A percentile compares a stretch with the other conserved stretches of the same genome.
phyloP scores from a whole-genome alignment of 495 filamentous ascomycete genomes.

The Opeltia flavorubescens region DNA sequence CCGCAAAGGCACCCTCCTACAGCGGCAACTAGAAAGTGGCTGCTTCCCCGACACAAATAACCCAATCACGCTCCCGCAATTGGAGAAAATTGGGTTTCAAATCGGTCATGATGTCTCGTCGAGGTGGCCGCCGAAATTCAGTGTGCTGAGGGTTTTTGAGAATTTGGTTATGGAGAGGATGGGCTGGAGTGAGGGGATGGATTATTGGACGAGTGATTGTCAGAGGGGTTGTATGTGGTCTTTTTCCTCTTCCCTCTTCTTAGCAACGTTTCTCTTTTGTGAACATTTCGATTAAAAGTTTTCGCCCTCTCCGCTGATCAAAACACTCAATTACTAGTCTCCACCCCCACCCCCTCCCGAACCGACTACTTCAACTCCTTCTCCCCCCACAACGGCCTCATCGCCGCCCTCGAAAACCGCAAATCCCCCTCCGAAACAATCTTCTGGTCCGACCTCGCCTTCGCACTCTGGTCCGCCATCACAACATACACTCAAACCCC shows the following conservation, averaged over 20 bases:
- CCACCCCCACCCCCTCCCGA: not conserved
- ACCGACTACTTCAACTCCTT: not conserved
- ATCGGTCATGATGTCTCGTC: not conserved
- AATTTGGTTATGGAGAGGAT: not conserved
- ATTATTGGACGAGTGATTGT: not conserved
- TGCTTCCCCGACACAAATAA: not conserved
- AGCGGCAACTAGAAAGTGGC: not conserved
- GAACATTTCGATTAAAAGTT: too few relatives aligned
- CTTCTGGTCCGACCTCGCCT: not conserved
- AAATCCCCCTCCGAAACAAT: not conserved
- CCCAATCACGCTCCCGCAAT: not conserved
- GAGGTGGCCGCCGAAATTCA: not conserved
- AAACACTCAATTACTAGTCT: not conserved
- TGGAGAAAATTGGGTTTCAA: not conserved
- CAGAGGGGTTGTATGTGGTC: not conserved
- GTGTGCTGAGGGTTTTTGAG: not conserved
- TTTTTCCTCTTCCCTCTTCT: not conserved
- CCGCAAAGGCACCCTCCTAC: not conserved
- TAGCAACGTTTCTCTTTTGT: too few relatives aligned
- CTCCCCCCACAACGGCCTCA: conserved; percentile 1
- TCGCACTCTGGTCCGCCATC: conserved; percentile 1
- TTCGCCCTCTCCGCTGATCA: not conserved
- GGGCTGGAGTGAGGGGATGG: not conserved
- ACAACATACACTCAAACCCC: not conserved
- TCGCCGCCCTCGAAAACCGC: not conserved